Conservation (phyloP, 2,329 filamentous ascomycete genomes). For the Huntiella moniliformis region DNA sequence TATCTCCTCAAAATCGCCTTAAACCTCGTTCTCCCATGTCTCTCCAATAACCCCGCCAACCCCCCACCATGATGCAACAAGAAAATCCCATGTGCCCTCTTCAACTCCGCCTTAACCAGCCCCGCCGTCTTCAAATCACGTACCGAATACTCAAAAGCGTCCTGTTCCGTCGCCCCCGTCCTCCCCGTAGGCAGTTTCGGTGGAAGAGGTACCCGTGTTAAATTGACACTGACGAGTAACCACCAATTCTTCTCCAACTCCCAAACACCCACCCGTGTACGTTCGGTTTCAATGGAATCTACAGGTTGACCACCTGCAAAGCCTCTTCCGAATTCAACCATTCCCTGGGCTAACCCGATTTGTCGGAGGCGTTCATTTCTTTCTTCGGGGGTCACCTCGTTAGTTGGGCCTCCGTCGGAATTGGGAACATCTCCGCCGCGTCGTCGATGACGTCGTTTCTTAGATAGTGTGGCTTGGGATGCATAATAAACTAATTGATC, state of each 20-base stretch:
- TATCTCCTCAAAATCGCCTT: conserved; percentile 55
- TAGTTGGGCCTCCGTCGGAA: conserved; percentile 3
- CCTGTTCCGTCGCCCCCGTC: conserved; percentile 21
- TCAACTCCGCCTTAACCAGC: conserved; percentile 60
- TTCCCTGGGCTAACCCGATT: conserved; percentile 89
- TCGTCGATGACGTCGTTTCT: conserved; percentile 22
- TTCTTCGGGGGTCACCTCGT: conserved; percentile 36
- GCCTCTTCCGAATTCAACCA: conserved; percentile 79
- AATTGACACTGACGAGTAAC: conserved; percentile 64
- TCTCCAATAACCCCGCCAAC: conserved; percentile 47
- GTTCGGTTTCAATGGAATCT: conserved; percentile 80
- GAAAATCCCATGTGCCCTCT: conserved; percentile 68
- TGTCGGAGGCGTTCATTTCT: conserved; percentile 77
- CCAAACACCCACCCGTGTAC: conserved; percentile 62
- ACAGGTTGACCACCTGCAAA: conserved; percentile 64
- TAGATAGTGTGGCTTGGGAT: conserved; percentile 31
- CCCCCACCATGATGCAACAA: conserved; percentile 70
- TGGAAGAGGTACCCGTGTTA: conserved; percentile 53
- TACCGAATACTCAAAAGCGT: conserved; percentile 59
- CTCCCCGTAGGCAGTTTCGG: conserved; percentile 27
- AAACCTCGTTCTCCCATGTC: conserved; percentile 43
- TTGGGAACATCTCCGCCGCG: conserved; percentile 2
- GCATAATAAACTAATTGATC: conserved; percentile 91
- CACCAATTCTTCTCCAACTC: conserved; percentile 90
- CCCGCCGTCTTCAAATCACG: conserved; percentile 72